Base-by-base conservation (phyloP, 495 filamentous ascomycete species). In the Penicillium arizonense region DNA sequence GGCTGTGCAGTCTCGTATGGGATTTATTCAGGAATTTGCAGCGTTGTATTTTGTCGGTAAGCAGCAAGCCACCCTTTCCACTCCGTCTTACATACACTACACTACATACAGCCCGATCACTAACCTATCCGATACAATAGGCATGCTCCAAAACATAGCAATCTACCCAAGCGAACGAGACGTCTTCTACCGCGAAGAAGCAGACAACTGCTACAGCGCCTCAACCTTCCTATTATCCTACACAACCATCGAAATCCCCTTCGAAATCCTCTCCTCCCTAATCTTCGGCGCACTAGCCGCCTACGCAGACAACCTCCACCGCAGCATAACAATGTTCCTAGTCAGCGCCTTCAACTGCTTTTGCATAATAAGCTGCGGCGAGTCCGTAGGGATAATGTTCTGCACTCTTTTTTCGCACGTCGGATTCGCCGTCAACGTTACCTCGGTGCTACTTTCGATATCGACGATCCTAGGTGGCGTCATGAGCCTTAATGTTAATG, bases 351-450 rank as follows among this genome's bases (percentile, higher is more conserved):
- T 84, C 65, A 86, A 86, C 64, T 80, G 79, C 43, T 89, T 91
- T 58, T 85, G 82, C 50, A 82, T 91, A 39, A 87, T 88, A 34
- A 83, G 69, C 43, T 88, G 83, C 53, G 87, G 87, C 3, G 87
- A 91, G 70, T 85, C 81, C 38, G 58, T 90, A n/a, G 87, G 87
- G 0, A 90, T 91, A 55, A 82, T 89, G 69, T 89, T 91, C 70
- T 88, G 87, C 61, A 90, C 87, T 1, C 70, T 90, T 6, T 87
- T 90, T 67, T 64, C 70, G 30, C 87, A 91, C 58, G 86, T 85
- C 0, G 87, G 87, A 2, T 90, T 91, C 63, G 84, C 86, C 8
- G 79, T 90, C 40, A 88, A 88, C 53, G 62, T 89, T 36, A 86
- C 81, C 3, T 81, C 77, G 2, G 77, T 86, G 37, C 61, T 90